phyloP scores from a whole-genome alignment of 108 stramenopile species.

The Cafeteria roenbergensis region DNA sequence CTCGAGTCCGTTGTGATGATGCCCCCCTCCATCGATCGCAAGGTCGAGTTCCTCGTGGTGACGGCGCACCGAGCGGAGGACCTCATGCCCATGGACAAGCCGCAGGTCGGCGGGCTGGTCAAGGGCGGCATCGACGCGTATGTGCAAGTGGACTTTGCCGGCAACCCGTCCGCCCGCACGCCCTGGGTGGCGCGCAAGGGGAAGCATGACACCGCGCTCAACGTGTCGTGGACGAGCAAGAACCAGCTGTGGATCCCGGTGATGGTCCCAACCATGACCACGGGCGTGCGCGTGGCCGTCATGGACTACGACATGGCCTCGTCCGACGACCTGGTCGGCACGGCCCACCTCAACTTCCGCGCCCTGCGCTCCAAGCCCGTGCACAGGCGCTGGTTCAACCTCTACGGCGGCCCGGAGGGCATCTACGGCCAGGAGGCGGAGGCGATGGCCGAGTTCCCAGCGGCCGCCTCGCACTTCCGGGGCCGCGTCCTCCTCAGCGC shows the following conservation, averaged over 20 bases:
- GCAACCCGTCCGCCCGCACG: conserved; percentile 12
- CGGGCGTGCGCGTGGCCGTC: conserved; percentile 15
- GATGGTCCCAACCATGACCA: conserved; percentile 19
- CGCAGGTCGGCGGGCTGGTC: not conserved
- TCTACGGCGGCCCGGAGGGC: conserved; percentile 24
- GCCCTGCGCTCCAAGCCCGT: not conserved
- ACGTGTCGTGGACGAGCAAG: not conserved
- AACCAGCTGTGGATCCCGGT: conserved; percentile 35
- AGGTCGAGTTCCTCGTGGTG: conserved; percentile 20
- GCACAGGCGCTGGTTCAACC: conserved; percentile 14
- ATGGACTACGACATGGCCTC: conserved; percentile 28
- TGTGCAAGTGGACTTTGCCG: conserved; percentile 17
- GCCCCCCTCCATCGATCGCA: conserved; percentile 10
- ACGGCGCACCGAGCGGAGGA: conserved; percentile 24
- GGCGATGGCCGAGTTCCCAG: conserved; percentile 13
- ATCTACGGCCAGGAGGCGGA: conserved; percentile 1
- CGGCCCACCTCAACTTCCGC: conserved; percentile 4
- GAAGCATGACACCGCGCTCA: not conserved
- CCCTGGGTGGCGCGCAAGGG: not conserved
- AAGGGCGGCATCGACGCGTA: conserved; percentile 35
- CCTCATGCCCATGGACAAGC: conserved; percentile 32
- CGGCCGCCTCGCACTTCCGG: conserved; percentile 23
- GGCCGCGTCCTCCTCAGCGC: conserved; percentile 16
- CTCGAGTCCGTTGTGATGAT: conserved; percentile 5
- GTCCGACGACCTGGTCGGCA: conserved; percentile 17